These are phyloP conservation scores for Didymella lethalis DNA, from an alignment of 2,329 filamentous ascomycete genomes.

Conservation along the genomic window DNA sequence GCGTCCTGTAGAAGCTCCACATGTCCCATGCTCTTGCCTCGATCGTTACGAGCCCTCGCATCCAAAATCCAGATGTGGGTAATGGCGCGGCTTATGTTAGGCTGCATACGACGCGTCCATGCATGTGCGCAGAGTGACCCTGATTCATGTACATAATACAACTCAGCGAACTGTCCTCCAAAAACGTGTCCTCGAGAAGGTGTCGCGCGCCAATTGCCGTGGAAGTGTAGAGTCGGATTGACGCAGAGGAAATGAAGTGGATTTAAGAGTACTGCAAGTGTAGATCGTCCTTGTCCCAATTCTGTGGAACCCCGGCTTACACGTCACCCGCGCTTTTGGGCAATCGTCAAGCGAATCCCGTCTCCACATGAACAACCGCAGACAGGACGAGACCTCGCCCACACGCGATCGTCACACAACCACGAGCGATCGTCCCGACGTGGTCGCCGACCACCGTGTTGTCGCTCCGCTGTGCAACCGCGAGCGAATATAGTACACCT, in stretches of 20 bases:
- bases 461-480: background rate
- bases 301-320: constrained; percentile 15
- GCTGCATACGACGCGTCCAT: constrained; percentile 1
- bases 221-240: background rate
- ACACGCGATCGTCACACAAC: background rate
- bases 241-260: constrained; percentile 22
- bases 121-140: constrained; percentile 1
- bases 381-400: background rate
- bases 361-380: constrained; percentile 4
- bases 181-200: background rate
- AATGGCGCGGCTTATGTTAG: constrained; percentile 15
- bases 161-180: background rate
- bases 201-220: background rate
- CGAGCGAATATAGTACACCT: too few relatives aligned
- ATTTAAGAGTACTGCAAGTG: constrained; percentile 27
- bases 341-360: constrained; percentile 10
- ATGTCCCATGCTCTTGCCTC: constrained; percentile 19
- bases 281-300: constrained; percentile 17
- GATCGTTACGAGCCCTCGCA: constrained; percentile 7
- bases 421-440: background rate
- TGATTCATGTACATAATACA: constrained; percentile 8
- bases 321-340: constrained; percentile 7
- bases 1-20: constrained; percentile 17
- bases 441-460: background rate
- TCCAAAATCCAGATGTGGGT: constrained; percentile 11